Percentiles rank a stretch among this genome's conserved stretches.
Conservation (phyloP, 768 basidiomycete genomes). For the Trametes meyenii region DNA sequence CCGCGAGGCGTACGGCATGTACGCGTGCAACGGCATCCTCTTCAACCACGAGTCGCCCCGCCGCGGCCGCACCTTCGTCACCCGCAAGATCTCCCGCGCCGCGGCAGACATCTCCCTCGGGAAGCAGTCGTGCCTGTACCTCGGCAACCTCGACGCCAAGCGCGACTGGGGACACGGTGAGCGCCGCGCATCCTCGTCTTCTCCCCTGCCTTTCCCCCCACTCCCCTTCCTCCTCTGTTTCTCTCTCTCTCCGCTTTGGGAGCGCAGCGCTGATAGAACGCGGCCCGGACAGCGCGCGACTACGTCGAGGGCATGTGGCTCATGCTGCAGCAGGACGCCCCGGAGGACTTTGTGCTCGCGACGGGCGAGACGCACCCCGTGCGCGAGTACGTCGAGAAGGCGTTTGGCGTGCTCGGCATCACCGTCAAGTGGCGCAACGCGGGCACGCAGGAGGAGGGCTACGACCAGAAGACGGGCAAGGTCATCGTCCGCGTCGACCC, state of each 20-base stretch:
- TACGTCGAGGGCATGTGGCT: constrained; percentile 99
- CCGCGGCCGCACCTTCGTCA: constrained; percentile 93
- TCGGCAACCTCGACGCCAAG: constrained; percentile 92
- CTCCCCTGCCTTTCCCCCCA: too few species aligned
- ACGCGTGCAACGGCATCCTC: constrained; percentile 93
- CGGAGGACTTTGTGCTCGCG: constrained; percentile 93
- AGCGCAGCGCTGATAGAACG: constrained; percentile 12
- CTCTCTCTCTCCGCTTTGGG: neutral
- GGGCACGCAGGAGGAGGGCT: constrained; percentile 78
- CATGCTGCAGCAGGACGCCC: constrained; percentile 84
- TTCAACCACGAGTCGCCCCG: constrained; percentile 99
- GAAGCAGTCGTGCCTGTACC: constrained; percentile 88
- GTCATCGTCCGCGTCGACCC: constrained; percentile 84
- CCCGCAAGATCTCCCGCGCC: constrained; percentile 90
- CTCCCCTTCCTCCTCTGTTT: neutral
- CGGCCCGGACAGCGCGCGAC: constrained; percentile 59
- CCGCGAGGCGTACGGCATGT: constrained; percentile 95
- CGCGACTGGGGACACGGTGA: constrained; percentile 98
- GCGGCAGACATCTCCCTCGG: constrained; percentile 90
- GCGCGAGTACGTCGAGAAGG: constrained; percentile 88
- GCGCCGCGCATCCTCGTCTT: constrained; percentile 21
- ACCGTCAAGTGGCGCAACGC: constrained; percentile 78
- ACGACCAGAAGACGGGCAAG: constrained; percentile 67
- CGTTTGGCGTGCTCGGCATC: constrained; percentile 72
- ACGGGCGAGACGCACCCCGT: constrained; percentile 97